Conservation (phyloP, 306 rosid species). For the Alnus rubra region DNA sequence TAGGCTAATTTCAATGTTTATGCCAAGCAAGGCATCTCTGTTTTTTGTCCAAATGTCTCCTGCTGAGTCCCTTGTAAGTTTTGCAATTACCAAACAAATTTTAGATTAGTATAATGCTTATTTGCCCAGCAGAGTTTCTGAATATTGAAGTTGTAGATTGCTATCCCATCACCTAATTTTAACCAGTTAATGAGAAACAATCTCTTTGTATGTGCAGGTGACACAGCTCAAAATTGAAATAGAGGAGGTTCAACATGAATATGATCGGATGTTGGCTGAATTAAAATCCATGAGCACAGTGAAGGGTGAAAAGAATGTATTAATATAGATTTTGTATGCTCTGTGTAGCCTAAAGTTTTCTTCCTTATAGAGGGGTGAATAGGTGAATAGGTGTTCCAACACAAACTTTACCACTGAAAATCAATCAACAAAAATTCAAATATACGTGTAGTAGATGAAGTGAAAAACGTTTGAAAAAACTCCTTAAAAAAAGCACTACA, state of each 20-base stretch:
- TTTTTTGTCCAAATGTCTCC: not conserved
- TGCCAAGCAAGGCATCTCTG: not conserved
- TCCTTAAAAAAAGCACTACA: too few relatives aligned
- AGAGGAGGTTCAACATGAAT: constrained; percentile 37
- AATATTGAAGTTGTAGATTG: not conserved
- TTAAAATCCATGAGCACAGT: constrained; percentile 33
- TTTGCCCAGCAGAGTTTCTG: not conserved
- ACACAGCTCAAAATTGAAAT: constrained; percentile 49
- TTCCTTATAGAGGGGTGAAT: not conserved
- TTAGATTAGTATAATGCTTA: not conserved
- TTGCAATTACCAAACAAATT: not conserved
- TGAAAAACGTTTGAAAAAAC: too few relatives aligned
- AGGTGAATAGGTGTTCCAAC: too few relatives aligned
- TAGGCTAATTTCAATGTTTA: not conserved
- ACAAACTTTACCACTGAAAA: too few relatives aligned
- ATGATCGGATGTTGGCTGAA: constrained; percentile 46
- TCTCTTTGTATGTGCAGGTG: constrained; percentile 52
- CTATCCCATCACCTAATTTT: not conserved
- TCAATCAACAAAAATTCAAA: too few relatives aligned
- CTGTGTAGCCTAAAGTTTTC: not conserved
- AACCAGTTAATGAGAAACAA: constrained; percentile 11
- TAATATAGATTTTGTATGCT: constrained; percentile 23
- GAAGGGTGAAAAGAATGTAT: constrained; percentile 42
- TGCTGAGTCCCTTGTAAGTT: not conserved
- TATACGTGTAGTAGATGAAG: too few relatives aligned